phyloP scores from a whole-genome alignment of 345 rosid species.

The Linum lewisii region DNA sequence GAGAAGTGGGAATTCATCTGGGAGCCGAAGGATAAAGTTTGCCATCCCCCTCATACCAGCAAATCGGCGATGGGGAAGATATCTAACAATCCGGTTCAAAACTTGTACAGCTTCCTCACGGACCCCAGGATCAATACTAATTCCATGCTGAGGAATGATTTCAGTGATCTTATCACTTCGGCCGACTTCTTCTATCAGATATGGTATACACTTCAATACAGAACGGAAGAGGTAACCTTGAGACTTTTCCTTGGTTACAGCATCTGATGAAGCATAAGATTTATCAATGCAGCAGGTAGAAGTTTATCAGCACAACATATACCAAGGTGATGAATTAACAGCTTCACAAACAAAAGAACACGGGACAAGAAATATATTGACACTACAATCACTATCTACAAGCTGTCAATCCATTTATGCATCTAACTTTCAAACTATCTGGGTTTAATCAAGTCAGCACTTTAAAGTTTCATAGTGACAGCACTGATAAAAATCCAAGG shows the following conservation, averaged over 20 bases:
- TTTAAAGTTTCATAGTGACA: too few relatives aligned
- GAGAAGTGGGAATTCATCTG: slow-evolving; percentile 97
- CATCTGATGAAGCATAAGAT: slow-evolving; percentile 47
- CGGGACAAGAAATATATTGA: too few relatives aligned
- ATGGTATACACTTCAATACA: slow-evolving; percentile 94
- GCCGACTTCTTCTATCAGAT: slow-evolving; percentile 93
- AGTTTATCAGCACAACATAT: too few relatives aligned
- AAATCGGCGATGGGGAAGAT: slow-evolving; percentile 88
- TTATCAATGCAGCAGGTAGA: not conserved
- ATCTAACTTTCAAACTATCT: too few relatives aligned
- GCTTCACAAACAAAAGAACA: too few relatives aligned
- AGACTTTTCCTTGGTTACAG: slow-evolving; percentile 94
- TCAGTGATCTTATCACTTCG: slow-evolving; percentile 95
- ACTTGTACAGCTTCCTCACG: slow-evolving; percentile 99
- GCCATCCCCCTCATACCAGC: slow-evolving; percentile 99
- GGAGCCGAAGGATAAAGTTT: slow-evolving; percentile 78
- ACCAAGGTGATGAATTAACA: too few relatives aligned
- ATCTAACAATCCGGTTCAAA: slow-evolving; percentile 81
- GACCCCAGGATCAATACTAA: slow-evolving; percentile 95
- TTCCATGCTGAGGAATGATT: slow-evolving; percentile 97
- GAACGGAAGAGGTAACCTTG: slow-evolving; percentile 90
- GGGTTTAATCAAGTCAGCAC: too few relatives aligned
- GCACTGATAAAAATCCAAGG: too few relatives aligned
- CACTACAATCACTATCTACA: too few relatives aligned
- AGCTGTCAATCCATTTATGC: too few relatives aligned